These are phyloP conservation scores for Botrytis hyacinthi DNA, from an alignment of 2,329 filamentous ascomycete genomes.

Conservation along the genomic window DNA sequence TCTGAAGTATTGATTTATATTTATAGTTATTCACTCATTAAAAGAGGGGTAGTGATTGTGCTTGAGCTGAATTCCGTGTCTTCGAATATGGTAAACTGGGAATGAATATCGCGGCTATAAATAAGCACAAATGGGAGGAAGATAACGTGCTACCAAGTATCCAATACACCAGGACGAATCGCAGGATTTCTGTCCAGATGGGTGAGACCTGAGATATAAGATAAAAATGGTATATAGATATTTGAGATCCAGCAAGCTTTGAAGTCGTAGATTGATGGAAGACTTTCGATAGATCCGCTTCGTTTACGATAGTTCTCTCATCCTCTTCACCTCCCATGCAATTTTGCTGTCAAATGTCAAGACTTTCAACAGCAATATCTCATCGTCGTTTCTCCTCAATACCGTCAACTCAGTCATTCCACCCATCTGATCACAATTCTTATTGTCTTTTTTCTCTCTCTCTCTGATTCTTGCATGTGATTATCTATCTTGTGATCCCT, in stretches of 20 bases:
- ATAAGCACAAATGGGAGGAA: neutral
- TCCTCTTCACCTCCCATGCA: neutral
- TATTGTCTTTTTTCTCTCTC: rapidly evolving
- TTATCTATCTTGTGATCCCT: too few relatives aligned
- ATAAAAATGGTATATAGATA: neutral
- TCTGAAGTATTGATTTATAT: too few relatives aligned
- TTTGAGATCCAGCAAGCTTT: neutral
- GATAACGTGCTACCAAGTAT: neutral
- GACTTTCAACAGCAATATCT: neutral
- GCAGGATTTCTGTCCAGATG: neutral
- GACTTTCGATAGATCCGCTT: neutral
- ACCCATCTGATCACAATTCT: too few relatives aligned
- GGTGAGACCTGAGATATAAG: neutral
- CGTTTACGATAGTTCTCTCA: neutral
- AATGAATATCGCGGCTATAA: neutral
- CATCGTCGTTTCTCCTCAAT: neutral
- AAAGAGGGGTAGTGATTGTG: neutral
- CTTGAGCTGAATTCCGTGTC: neutral
- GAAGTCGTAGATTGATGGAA: neutral
- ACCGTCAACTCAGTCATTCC: too few relatives aligned
- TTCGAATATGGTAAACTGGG: neutral
- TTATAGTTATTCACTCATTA: neutral
- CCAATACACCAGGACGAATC: too few relatives aligned
- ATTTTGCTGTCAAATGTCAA: neutral
- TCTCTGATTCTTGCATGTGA: too few relatives aligned